phyloP scores from a whole-genome alignment of 148 eudicot species.

The Salicornia ramosissima region DNA sequence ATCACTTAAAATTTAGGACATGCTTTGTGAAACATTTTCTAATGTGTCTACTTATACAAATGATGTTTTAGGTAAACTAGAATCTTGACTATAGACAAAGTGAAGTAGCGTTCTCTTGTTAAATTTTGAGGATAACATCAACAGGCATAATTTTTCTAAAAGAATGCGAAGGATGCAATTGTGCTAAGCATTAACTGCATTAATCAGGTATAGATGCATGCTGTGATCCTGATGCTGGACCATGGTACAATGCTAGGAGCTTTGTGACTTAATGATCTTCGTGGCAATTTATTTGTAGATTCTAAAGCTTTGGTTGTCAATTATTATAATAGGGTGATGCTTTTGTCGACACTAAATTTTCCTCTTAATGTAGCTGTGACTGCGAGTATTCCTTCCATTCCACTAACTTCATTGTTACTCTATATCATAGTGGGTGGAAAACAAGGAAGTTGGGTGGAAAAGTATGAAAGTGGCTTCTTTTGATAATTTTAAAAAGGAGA shows the following conservation, averaged over 20 bases:
- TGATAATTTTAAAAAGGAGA: too few relatives aligned
- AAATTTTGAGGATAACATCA: background rate
- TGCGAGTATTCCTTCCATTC: too few relatives aligned
- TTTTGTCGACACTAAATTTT: background rate
- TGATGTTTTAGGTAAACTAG: background rate
- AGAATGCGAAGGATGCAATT: background rate
- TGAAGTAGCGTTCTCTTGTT: background rate
- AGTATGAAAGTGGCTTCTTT: too few relatives aligned
- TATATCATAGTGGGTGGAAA: too few relatives aligned
- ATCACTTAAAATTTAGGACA: background rate
- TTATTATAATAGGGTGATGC: background rate
- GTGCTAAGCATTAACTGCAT: background rate
- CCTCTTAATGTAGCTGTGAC: background rate
- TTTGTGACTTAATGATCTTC: background rate
- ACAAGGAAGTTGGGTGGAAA: too few relatives aligned
- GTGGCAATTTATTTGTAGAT: too few relatives aligned
- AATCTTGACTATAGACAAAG: background rate
- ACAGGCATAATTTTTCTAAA: background rate
- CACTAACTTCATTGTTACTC: too few relatives aligned
- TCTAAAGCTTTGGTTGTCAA: background rate
- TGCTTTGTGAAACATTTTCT: background rate
- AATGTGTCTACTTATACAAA: background rate
- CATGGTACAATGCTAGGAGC: background rate
- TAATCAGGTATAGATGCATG: background rate
- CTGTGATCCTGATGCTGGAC: background rate